Evolutionary conservation across 148 eudicot genomes (phyloP), one percentile per base, ranked within the genome.

Genomic region (Rhododendron vialii): DNA sequence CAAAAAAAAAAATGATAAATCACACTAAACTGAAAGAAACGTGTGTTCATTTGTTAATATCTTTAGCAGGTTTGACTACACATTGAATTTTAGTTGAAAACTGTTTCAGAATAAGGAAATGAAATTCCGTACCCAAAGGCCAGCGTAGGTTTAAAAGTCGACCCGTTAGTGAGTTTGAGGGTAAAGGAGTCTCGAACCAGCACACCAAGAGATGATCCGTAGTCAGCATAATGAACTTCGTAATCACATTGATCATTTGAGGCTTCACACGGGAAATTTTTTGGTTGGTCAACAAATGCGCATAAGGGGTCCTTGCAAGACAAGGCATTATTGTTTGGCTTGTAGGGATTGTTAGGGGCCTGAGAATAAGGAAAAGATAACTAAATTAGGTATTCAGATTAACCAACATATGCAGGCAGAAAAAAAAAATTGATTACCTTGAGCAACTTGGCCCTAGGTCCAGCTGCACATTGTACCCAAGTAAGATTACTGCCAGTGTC

Each of bases 401-500:
- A 10, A 36, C n/a, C 79, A 35, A 35, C 8, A 30, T 24, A 22
- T 3, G 7, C n/a, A 63, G 28, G 14, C 28, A 7, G n/a, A 63
- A 63, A 63, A 61, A 36, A 6, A 36, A 6, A 30, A 9, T 18
- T 65, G 12, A 4, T 53, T 86, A 82, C 85, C 85, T 82, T 82
- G 63, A 73, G 57, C 75, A 86, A 82, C 75, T 86, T 82, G 47
- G 81, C 35, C 26, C 10, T 6, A 17, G 61, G 74, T 36, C 80
- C 87, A 65, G 81, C 67, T 13, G n/a, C 69, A 51, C 89, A 88
- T 82, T 88, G 89, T 18, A 88, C 77, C 89, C 89, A 86, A 5
- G 87, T 80, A 20, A 86, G 55, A 78, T 80, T 15, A 55, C 87
- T 86, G 13, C 87, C 87, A 0, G 87, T 80, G 79, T 86, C 87